Evolutionary conservation across 1,139 yeast species (phyloP).

Genomic region (Candida mesenterica): DNA sequence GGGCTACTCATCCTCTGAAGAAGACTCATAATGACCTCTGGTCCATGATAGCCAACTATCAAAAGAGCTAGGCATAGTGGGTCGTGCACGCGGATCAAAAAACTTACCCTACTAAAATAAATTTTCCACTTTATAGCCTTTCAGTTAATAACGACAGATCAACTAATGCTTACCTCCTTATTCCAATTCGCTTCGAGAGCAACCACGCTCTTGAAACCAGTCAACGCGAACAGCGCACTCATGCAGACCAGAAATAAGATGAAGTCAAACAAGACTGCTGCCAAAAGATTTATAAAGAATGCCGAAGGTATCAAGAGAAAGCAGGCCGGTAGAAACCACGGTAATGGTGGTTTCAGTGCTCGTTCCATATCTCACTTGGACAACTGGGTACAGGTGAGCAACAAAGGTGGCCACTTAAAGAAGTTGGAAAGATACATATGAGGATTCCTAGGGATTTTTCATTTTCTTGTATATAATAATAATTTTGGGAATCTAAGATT

Average conservation of each 20-base stretch:
- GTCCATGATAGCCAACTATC: no score
- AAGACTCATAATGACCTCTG: neutral
- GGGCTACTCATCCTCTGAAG: conserved; percentile 1
- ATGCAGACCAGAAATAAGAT: conserved; percentile 49
- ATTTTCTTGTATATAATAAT: conserved; percentile 1
- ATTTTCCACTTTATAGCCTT: neutral
- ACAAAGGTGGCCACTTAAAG: conserved; percentile 48
- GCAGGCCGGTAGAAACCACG: conserved; percentile 87
- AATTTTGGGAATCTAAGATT: no score
- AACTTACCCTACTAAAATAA: neutral
- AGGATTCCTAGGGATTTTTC: neutral
- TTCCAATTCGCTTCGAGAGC: conserved; percentile 7
- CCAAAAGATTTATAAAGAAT: conserved; percentile 34
- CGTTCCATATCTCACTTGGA: conserved; percentile 62
- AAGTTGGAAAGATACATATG: conserved; percentile 43
- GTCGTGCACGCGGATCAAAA: conserved; percentile 2
- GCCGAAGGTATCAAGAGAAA: conserved; percentile 53
- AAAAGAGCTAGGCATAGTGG: no score
- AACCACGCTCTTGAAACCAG: conserved; percentile 1
- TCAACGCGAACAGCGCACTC: conserved; percentile 14
- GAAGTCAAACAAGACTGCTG: conserved; percentile 75
- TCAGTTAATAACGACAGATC: no score
- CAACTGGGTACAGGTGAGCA: conserved; percentile 58
- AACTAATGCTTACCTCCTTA: conserved; percentile 4
- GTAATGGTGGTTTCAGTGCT: conserved; percentile 84